phyloP scores from a whole-genome alignment of 345 rosid genomes.

The Corchorus olitorius region DNA sequence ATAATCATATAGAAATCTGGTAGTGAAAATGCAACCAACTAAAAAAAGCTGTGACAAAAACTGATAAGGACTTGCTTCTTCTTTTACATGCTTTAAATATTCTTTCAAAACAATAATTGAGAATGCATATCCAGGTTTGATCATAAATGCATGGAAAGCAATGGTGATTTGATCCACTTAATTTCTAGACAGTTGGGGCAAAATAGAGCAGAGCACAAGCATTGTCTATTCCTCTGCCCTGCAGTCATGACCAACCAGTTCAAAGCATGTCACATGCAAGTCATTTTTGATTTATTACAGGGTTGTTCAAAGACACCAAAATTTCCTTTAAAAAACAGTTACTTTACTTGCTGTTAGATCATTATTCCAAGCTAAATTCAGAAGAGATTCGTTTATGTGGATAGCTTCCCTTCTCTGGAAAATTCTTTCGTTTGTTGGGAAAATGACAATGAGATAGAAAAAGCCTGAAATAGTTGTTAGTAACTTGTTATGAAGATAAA shows the following conservation, averaged over 20 bases:
- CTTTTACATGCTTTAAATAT: neutral
- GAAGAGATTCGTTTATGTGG: neutral
- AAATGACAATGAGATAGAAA: neutral
- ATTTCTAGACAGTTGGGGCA: too few species aligned
- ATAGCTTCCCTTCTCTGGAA: neutral
- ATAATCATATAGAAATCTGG: neutral
- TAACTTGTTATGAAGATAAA: too few species aligned
- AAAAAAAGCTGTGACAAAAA: neutral
- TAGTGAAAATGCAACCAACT: neutral
- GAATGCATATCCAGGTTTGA: too few species aligned
- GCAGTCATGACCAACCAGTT: too few species aligned
- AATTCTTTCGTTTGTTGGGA: neutral
- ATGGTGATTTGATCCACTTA: too few species aligned
- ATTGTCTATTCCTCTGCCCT: too few species aligned
- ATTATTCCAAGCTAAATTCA: neutral
- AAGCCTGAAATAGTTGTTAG: neutral
- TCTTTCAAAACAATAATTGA: neutral
- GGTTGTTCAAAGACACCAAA: neutral
- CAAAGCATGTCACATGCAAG: too few species aligned
- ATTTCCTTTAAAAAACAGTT: neutral
- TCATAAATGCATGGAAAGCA: too few species aligned
- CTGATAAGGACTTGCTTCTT: neutral
- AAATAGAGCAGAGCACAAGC: too few species aligned
- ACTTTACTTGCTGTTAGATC: neutral
- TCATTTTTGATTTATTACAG: too few species aligned